phyloP scores from a whole-genome alignment of 2,329 filamentous ascomycete species.

The Colletotrichum horii region DNA sequence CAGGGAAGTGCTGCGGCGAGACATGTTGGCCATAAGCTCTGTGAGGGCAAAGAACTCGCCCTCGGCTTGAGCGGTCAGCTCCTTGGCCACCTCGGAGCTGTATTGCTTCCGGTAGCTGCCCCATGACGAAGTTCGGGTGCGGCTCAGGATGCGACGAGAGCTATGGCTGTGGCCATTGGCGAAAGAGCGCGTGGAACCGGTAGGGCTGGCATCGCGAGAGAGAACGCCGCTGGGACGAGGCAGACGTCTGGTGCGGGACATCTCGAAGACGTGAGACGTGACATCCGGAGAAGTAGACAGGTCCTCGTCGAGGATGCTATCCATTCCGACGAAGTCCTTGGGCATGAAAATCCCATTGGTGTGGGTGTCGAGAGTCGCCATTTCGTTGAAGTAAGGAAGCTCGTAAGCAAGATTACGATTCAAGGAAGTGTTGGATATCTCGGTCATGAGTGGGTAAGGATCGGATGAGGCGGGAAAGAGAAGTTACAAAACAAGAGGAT shows the following conservation, averaged over 20 bases:
- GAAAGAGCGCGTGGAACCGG: background rate
- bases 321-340: background rate
- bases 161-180: background rate
- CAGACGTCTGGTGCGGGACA: background rate
- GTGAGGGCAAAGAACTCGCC: constrained; percentile 11
- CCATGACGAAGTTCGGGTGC: background rate
- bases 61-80: constrained; percentile 12
- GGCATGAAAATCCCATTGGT: background rate
- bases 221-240: background rate
- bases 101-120: background rate
- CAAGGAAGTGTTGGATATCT: background rate
- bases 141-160: background rate
- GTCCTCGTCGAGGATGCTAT: background rate
- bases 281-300: background rate
- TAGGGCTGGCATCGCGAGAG: constrained; percentile 1
- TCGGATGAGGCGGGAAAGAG: background rate
- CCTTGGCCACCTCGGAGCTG: constrained; percentile 10
- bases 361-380: background rate
- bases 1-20: background rate
- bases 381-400: background rate
- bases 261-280: background rate
- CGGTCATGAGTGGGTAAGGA: background rate
- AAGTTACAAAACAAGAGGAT: background rate
- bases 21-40: constrained; percentile 16
- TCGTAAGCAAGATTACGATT: background rate